Conservation (phyloP, 2,329 filamentous ascomycete genomes). For the Apiospora koreana region DNA sequence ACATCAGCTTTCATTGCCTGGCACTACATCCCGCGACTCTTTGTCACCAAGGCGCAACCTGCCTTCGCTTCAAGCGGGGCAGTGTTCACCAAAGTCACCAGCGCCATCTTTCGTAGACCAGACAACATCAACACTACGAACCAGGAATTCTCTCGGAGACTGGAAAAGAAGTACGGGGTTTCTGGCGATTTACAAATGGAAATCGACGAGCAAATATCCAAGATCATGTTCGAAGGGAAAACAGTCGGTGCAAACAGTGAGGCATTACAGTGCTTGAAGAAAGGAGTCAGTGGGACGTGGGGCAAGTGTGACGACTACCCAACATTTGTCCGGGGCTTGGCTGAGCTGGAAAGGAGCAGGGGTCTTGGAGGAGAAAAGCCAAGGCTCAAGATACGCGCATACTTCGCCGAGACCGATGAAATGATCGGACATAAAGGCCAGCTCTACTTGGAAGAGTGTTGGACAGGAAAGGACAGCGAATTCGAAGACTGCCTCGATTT, state of each 20-base stretch:
- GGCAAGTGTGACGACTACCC: constrained; percentile 4
- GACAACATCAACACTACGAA: neutral
- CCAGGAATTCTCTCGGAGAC: neutral
- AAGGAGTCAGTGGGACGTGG: constrained; percentile 1
- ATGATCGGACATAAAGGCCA: neutral
- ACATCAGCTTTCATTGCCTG: neutral
- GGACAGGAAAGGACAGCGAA: neutral
- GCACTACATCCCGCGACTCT: neutral
- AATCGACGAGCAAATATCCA: neutral
- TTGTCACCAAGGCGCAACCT: neutral
- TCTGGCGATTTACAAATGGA: neutral
- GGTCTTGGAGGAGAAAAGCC: neutral
- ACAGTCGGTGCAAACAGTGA: neutral
- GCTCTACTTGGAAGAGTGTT: constrained; percentile 1
- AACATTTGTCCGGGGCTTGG: neutral
- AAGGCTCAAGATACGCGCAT: neutral
- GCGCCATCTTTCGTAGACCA: neutral
- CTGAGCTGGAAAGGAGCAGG: neutral
- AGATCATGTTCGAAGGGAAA: neutral
- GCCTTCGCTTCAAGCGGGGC: constrained; percentile 4
- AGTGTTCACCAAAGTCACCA: neutral
- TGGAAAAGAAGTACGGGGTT: neutral
- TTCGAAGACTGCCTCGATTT: neutral
- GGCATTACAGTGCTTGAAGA: neutral
- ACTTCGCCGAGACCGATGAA: constrained; percentile 2